Percentiles rank a stretch among this genome's conserved stretches.
Evolutionary conservation across 2,329 filamentous ascomycete species (phyloP).

Genomic region (Trichoderma koningiopsis): DNA sequence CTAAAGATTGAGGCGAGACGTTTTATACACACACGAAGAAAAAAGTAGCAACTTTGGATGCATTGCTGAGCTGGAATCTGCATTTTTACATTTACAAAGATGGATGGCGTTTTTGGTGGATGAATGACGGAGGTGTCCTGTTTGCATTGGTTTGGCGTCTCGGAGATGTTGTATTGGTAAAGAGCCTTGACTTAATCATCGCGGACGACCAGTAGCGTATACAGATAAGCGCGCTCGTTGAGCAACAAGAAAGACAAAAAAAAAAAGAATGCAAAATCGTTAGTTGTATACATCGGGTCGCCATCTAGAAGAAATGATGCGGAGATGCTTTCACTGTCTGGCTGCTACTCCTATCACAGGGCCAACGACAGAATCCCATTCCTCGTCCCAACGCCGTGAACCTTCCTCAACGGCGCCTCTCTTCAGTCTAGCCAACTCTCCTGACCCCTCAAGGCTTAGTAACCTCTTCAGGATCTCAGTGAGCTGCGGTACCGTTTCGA

Average conservation of each 20-base stretch:
- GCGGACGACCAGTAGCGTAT: neutral
- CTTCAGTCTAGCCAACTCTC: conserved; percentile 63
- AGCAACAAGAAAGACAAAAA: neutral
- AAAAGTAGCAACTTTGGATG: neutral
- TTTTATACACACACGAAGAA: neutral
- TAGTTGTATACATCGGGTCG: neutral
- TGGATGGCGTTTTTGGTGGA: conserved; percentile 16
- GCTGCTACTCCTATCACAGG: conserved; percentile 60
- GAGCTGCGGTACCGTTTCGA: conserved; percentile 70
- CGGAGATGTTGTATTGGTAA: conserved; percentile 8
- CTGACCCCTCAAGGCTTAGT: conserved; percentile 54
- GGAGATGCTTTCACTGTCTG: conserved; percentile 8
- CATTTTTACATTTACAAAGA: neutral
- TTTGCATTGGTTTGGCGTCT: conserved; percentile 26
- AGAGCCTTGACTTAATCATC: conserved; percentile 6
- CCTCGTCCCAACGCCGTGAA: conserved; percentile 79
- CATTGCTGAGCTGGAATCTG: neutral
- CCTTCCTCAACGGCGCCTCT: conserved; percentile 75
- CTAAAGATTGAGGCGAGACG: conserved; percentile 32
- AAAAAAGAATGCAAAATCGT: neutral
- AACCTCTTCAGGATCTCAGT: conserved; percentile 64
- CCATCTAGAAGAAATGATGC: neutral
- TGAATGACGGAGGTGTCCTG: conserved; percentile 5
- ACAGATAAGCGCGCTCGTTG: neutral
- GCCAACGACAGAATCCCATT: conserved; percentile 85